These are phyloP conservation scores for Nakataea oryzae DNA, from an alignment of 2,329 filamentous ascomycete genomes.

Conservation along the genomic window DNA sequence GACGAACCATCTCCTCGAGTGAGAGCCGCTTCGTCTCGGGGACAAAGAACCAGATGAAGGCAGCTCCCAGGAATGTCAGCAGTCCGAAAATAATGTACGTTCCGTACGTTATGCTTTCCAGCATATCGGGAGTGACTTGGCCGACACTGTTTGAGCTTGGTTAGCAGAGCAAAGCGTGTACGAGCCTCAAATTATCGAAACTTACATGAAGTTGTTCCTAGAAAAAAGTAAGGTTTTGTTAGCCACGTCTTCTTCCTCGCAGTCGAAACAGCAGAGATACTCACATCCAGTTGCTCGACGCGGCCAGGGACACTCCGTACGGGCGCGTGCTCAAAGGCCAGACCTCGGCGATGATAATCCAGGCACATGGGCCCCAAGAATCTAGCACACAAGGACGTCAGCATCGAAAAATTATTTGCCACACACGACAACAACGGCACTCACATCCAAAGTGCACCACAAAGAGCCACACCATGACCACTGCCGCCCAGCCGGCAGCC, in stretches of 20 bases:
- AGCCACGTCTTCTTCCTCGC: not conserved
- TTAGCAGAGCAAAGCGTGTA: too few relatives aligned
- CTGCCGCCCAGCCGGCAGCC: conserved; percentile 60
- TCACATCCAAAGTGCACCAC: conserved; percentile 55
- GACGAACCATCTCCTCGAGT: conserved; percentile 50
- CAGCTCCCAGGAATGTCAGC: conserved; percentile 51
- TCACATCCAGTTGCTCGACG: conserved; percentile 55
- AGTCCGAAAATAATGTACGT: conserved; percentile 64
- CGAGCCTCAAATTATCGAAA: too few relatives aligned
- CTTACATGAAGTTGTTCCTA: conserved; percentile 42
- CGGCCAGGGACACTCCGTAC: conserved; percentile 60
- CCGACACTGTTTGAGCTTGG: conserved; percentile 31
- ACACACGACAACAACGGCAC: too few relatives aligned
- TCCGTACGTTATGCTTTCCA: conserved; percentile 53
- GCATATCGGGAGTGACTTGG: conserved; percentile 60
- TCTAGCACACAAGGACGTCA: conserved; percentile 16
- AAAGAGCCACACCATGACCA: conserved; percentile 63
- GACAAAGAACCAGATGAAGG: conserved; percentile 52
- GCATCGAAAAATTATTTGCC: too few relatives aligned
- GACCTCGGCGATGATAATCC: conserved; percentile 66
- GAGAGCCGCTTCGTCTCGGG: conserved; percentile 55
- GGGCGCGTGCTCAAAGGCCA: conserved; percentile 62
- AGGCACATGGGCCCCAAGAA: conserved; percentile 63
- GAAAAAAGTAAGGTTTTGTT: not conserved
- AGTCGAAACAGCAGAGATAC: conserved; percentile 5